Evolutionary conservation across 306 rosid species (phyloP).

Genomic region (Coriaria nepalensis): DNA sequence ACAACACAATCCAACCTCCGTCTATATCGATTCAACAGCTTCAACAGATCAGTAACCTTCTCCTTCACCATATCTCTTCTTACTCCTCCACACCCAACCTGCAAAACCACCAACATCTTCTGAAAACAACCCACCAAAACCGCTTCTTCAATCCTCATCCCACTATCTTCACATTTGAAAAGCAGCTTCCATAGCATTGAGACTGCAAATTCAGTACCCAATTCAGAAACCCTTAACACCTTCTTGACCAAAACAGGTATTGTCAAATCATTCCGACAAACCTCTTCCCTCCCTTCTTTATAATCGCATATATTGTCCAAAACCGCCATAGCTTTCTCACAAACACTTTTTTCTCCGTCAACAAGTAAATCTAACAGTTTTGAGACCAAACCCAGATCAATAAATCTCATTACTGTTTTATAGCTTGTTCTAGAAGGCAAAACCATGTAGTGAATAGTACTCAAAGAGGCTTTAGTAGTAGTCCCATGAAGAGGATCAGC

Average conservation of each 20-base stretch:
- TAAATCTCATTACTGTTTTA: conserved; percentile 21
- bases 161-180: conserved; percentile 21
- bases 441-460: conserved; percentile 40
- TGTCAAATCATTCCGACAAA: conserved; percentile 47
- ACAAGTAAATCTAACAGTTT: conserved; percentile 39
- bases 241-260: conserved; percentile 68
- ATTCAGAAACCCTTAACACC: conserved; percentile 50
- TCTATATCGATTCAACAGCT: conserved; percentile 42
- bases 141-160: conserved; percentile 39
- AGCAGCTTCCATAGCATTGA: conserved; percentile 71
- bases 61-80: conserved; percentile 25
- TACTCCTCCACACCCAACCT: conserved; percentile 47
- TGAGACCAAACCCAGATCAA: conserved; percentile 60
- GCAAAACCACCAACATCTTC: conserved; percentile 71
- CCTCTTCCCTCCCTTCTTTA: conserved; percentile 39
- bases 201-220: conserved; percentile 40
- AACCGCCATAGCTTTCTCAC: conserved; percentile 58
- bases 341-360: conserved; percentile 44
- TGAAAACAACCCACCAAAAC: conserved; percentile 59
- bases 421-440: conserved; percentile 16
- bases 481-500: conserved; percentile 27
- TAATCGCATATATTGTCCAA: conserved; percentile 41
- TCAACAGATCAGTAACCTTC: conserved; percentile 63
- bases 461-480: conserved; percentile 50
- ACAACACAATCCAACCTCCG: conserved; percentile 47